phyloP scores from a whole-genome alignment of 768 basidiomycete species.

The Leccinum longicurvipes region DNA sequence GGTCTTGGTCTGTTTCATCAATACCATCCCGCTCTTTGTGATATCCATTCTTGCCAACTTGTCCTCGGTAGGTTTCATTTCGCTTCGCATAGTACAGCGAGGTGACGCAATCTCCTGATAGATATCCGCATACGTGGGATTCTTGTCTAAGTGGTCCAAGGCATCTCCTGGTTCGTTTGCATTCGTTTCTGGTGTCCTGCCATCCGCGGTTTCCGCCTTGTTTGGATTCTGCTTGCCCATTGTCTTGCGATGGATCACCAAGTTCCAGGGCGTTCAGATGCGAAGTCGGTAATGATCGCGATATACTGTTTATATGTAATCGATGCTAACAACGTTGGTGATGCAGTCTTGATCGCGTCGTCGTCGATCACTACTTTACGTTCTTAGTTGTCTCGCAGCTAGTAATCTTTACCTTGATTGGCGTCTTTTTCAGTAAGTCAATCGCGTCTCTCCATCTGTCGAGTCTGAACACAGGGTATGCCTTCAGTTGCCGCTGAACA shows the following conservation, averaged over 20 bases:
- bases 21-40: conserved; percentile 87
- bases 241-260: conserved; percentile 79
- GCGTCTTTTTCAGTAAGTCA: conserved; percentile 77
- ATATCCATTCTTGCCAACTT: conserved; percentile 93
- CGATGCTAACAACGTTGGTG: not conserved
- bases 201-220: conserved; percentile 81
- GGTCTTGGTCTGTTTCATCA: conserved; percentile 82
- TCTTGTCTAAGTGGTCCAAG: conserved; percentile 69
- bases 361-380: conserved; percentile 87
- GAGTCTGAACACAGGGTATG: not conserved
- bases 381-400: conserved; percentile 94
- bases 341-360: conserved; percentile 83
- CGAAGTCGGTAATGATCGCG: conserved; percentile 27
- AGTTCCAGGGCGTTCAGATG: conserved; percentile 57
- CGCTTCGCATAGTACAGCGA: not conserved
- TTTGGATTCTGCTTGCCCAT: conserved; percentile 92
- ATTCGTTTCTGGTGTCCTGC: conserved; percentile 87
- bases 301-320: not conserved
- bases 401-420: conserved; percentile 90
- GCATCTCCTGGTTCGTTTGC: conserved; percentile 69
- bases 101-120: conserved; percentile 9
- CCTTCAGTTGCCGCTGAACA: conserved; percentile 33
- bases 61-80: conserved; percentile 53
- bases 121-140: conserved; percentile 59
- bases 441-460: not conserved